Conservation (phyloP, 805 yeast genomes). For the Schwanniomyces polymorphus region DNA sequence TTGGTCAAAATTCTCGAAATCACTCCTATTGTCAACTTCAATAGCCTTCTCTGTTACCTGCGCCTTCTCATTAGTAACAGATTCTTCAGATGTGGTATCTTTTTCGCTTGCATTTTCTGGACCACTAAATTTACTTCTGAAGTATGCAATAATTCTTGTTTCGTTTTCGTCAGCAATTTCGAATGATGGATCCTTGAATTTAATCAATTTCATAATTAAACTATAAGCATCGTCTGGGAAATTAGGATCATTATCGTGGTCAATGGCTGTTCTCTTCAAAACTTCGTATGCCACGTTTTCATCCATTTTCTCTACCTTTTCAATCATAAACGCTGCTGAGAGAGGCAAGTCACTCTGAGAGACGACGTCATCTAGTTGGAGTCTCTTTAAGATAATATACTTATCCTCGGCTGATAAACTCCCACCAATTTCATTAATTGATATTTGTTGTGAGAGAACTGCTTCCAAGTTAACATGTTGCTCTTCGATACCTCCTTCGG, state of each 20-base stretch:
- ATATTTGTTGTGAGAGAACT: slow-evolving; percentile 17
- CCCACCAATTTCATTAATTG: slow-evolving; percentile 24
- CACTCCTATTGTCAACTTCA: background rate
- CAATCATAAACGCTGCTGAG: slow-evolving; percentile 39
- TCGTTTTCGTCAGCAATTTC: background rate
- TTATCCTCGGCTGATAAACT: slow-evolving; percentile 26
- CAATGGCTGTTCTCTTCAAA: slow-evolving; percentile 35
- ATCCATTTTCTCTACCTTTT: slow-evolving; percentile 33
- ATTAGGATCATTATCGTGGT: slow-evolving; percentile 50
- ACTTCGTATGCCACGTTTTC: slow-evolving; percentile 41
- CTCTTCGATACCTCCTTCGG: slow-evolving; percentile 2
- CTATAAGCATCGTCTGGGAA: slow-evolving; percentile 38
- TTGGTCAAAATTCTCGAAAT: slow-evolving; percentile 1
- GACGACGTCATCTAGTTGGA: slow-evolving; percentile 24
- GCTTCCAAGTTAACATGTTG: slow-evolving; percentile 13
- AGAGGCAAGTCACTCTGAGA: slow-evolving; percentile 28
- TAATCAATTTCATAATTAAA: slow-evolving; percentile 22
- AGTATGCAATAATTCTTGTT: background rate
- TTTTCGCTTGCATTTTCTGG: background rate
- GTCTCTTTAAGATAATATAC: slow-evolving; percentile 22
- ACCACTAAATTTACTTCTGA: background rate
- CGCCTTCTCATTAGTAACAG: background rate
- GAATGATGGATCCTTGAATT: background rate
- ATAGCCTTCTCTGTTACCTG: background rate
- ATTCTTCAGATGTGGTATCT: background rate